Conservation (phyloP, 257 asterid species). For the Knoxia roxburghii region DNA sequence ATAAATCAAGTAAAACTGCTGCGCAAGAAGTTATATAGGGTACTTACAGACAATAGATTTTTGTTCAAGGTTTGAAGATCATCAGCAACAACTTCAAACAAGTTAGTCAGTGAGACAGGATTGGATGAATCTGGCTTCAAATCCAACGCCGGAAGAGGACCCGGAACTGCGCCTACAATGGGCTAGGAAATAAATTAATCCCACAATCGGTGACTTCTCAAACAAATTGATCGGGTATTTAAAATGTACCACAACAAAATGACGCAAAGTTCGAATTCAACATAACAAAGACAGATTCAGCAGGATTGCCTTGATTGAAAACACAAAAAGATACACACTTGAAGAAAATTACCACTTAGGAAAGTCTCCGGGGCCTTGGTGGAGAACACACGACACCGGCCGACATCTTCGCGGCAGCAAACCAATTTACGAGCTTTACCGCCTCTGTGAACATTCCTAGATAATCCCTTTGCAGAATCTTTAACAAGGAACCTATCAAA, state of each 20-base stretch:
- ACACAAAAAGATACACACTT: not conserved
- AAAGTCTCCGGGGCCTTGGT: slow-evolving; percentile 59
- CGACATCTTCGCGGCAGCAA: slow-evolving; percentile 47
- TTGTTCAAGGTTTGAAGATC: slow-evolving; percentile 70
- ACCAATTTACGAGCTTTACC: slow-evolving; percentile 35
- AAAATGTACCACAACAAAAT: not conserved
- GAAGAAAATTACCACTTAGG: slow-evolving; percentile 43
- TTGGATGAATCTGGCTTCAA: slow-evolving; percentile 33
- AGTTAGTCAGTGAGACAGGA: slow-evolving; percentile 41
- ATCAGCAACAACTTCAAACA: slow-evolving; percentile 80
- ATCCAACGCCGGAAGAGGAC: slow-evolving; percentile 52
- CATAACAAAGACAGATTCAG: not conserved
- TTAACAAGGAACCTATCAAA: slow-evolving; percentile 29
- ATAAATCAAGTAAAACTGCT: not conserved
- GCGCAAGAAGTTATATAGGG: not conserved
- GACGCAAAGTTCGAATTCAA: not conserved
- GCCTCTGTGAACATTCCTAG: slow-evolving; percentile 45
- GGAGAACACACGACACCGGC: slow-evolving; percentile 52
- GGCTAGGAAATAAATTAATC: slow-evolving; percentile 16
- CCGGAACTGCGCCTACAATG: slow-evolving; percentile 43
- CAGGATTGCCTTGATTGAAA: not conserved
- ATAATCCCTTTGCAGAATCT: slow-evolving; percentile 32
- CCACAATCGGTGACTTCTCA: not conserved
- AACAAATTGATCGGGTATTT: not conserved
- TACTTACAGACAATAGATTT: slow-evolving; percentile 73